Conservation (phyloP, 371 early-diverging fungal species). For the Cokeromyces recurvatus region DNA sequence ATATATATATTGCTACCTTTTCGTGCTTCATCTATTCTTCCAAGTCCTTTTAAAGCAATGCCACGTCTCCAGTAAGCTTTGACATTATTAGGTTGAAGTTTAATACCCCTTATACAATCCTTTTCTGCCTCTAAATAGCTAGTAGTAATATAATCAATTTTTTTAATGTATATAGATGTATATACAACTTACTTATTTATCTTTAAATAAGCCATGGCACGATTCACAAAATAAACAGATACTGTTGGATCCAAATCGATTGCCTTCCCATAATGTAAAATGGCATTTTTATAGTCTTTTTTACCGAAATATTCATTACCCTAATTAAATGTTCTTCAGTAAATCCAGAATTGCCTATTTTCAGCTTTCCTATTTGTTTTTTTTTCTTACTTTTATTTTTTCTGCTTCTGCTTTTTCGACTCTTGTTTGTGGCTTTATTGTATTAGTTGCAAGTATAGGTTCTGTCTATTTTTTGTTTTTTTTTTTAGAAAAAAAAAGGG, state of each 20-base stretch:
- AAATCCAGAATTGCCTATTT: not conserved
- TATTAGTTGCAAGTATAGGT: not conserved
- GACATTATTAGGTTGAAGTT: slow-evolving; percentile 64
- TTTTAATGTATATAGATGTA: not conserved
- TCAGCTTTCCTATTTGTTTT: not conserved
- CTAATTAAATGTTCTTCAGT: slow-evolving; percentile 21
- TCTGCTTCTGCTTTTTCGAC: slow-evolving; percentile 44
- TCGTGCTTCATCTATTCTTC: slow-evolving; percentile 56
- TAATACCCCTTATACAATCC: slow-evolving; percentile 68
- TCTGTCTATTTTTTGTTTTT: not conserved
- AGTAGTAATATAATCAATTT: too few relatives aligned
- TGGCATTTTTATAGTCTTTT: slow-evolving; percentile 64
- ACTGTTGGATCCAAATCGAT: slow-evolving; percentile 65
- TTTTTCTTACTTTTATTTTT: slow-evolving; percentile 56
- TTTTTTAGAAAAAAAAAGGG: too few relatives aligned
- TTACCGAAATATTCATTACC: slow-evolving; percentile 79
- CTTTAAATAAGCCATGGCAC: slow-evolving; percentile 85
- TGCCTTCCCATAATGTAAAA: slow-evolving; percentile 62
- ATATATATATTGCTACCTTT: slow-evolving; percentile 28
- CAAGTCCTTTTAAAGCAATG: slow-evolving; percentile 57
- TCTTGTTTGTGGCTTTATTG: not conserved
- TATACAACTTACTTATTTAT: slow-evolving; percentile 47
- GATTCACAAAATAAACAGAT: slow-evolving; percentile 66
- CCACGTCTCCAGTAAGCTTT: slow-evolving; percentile 85
- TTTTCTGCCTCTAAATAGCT: slow-evolving; percentile 66